Conservation (phyloP, 1,284 basidiomycete genomes). For the Rhodotorula sp. region DNA sequence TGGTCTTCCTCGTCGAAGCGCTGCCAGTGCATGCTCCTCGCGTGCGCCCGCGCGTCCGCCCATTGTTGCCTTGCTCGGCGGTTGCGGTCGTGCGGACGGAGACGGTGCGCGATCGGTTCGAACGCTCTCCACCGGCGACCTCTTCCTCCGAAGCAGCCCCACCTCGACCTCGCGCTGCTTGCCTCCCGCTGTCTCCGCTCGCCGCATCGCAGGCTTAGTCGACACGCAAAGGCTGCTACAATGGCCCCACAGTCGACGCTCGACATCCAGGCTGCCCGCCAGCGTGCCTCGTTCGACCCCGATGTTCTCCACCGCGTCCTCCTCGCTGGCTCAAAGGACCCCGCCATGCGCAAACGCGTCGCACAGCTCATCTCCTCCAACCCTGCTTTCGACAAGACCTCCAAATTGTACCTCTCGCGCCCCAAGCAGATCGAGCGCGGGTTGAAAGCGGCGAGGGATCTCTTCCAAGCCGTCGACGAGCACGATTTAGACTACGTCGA, state of each 20-base stretch:
- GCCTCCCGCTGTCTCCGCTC: too few relatives aligned
- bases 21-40: too few relatives aligned
- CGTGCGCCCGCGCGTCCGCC: too few relatives aligned
- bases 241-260: slow-evolving; percentile 17
- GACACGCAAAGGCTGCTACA: too few relatives aligned
- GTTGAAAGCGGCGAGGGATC: slow-evolving; percentile 56
- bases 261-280: slow-evolving; percentile 26
- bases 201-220: too few relatives aligned
- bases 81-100: too few relatives aligned
- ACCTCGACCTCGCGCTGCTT: too few relatives aligned
- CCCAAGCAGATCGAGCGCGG: slow-evolving; percentile 57
- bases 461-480: slow-evolving; percentile 59
- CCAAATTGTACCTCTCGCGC: slow-evolving; percentile 58
- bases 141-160: too few relatives aligned
- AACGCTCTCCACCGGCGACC: too few relatives aligned
- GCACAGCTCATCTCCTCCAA: slow-evolving; percentile 58
- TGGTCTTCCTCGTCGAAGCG: too few relatives aligned
- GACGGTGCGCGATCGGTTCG: too few relatives aligned
- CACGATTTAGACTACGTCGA: slow-evolving; percentile 59
- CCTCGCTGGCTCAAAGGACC: not conserved
- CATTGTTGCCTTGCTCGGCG: too few relatives aligned
- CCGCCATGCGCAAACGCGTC: slow-evolving; percentile 47
- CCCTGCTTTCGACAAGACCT: slow-evolving; percentile 63
- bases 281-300: slow-evolving; percentile 19
- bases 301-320: slow-evolving; percentile 13